Percentiles rank a stretch among this genome's conserved stretches.
Conservation (phyloP, 805 yeast genomes). For the Candida adriatica region DNA sequence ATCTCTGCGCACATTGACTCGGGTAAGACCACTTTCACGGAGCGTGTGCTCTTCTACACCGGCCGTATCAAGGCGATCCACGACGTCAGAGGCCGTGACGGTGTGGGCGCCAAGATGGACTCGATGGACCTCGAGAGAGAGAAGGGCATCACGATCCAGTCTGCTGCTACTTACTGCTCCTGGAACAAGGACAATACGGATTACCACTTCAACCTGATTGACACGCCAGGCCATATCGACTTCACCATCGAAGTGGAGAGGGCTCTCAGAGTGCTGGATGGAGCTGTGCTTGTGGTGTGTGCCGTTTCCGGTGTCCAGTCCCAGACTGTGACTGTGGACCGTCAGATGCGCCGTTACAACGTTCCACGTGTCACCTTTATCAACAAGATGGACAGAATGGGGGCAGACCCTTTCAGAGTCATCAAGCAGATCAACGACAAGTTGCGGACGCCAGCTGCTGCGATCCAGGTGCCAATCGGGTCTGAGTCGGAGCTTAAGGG, state of each 20-base stretch:
- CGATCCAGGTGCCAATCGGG: conserved; percentile 97
- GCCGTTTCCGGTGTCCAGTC: conserved; percentile 98
- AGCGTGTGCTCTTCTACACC: conserved; percentile 91
- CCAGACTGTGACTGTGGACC: conserved; percentile 96
- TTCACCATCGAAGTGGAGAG: conserved; percentile 98
- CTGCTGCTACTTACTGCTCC: conserved; percentile 97
- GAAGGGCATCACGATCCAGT: conserved; percentile 97
- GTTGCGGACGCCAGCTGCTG: conserved; percentile 92
- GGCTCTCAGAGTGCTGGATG: conserved; percentile 95
- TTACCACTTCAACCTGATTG: conserved; percentile 90
- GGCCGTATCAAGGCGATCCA: conserved; percentile 96
- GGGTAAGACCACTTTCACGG: conserved; percentile 97
- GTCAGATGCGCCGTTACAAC: conserved; percentile 97
- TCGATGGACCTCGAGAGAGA: conserved; percentile 98
- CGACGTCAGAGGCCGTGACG: conserved; percentile 94
- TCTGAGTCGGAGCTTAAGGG: conserved; percentile 81
- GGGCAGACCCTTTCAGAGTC: conserved; percentile 94
- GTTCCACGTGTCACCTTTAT: conserved; percentile 95
- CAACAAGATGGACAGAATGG: conserved; percentile 99
- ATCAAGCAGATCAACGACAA: conserved; percentile 85
- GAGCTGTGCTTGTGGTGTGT: conserved; percentile 97
- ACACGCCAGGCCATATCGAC: conserved; percentile 98
- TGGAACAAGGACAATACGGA: conserved; percentile 72
- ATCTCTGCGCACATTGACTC: conserved; percentile 98
- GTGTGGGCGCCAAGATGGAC: conserved; percentile 99